Evolutionary conservation across 73 alveolate genomes (phyloP).

Genomic region (Symbiodinium natans): DNA sequence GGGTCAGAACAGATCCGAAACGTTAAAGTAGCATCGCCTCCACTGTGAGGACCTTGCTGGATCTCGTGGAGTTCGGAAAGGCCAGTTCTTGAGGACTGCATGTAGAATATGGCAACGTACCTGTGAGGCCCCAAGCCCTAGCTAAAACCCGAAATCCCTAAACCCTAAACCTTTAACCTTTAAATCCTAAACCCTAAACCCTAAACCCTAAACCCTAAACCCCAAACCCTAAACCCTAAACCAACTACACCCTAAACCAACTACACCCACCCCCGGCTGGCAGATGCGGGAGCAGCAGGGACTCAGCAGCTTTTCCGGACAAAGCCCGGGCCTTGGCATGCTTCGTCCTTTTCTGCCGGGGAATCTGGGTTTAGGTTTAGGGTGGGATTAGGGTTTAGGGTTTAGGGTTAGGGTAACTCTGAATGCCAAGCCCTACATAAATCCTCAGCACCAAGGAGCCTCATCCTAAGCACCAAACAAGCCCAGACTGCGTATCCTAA

Average conservation of each 20-base stretch:
- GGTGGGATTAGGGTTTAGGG: too few relatives aligned
- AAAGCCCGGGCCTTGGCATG: not conserved
- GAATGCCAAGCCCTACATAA: too few relatives aligned
- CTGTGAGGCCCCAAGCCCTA: too few relatives aligned
- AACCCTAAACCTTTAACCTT: too few relatives aligned
- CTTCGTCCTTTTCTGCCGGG: not conserved
- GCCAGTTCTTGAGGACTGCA: not conserved
- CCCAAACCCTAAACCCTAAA: not conserved
- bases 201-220: not conserved
- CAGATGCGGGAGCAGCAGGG: constrained; percentile 68
- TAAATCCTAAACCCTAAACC: not conserved
- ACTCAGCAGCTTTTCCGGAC: constrained; percentile 36
- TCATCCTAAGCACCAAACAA: too few relatives aligned
- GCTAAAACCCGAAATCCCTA: too few relatives aligned
- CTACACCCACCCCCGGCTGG: not conserved
- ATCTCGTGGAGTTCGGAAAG: not conserved
- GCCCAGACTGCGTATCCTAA: too few relatives aligned
- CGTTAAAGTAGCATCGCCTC: too few relatives aligned
- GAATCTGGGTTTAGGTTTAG: not conserved
- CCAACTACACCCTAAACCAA: not conserved
- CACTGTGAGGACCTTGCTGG: not conserved
- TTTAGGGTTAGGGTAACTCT: too few relatives aligned
- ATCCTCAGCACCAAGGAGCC: too few relatives aligned
- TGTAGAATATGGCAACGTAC: too few relatives aligned
- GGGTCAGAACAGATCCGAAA: too few relatives aligned